phyloP scores from a whole-genome alignment of 2,329 filamentous ascomycete species.

The Epichloe sibirici region DNA sequence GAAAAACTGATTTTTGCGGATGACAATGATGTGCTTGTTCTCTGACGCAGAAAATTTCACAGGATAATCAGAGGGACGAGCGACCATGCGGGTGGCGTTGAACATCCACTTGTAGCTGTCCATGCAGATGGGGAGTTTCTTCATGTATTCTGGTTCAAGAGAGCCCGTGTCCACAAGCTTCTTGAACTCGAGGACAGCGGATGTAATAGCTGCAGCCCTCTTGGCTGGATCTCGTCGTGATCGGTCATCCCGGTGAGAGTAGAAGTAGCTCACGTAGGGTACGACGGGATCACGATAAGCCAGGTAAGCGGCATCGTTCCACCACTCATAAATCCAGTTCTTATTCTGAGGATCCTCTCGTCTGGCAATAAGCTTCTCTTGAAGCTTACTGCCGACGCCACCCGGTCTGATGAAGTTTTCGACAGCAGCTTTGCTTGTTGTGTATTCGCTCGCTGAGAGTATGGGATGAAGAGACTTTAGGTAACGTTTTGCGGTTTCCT shows the following conservation, averaged over 20 bases:
- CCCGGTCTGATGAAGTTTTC: slow-evolving; percentile 82
- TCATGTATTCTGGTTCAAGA: slow-evolving; percentile 97
- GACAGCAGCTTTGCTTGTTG: slow-evolving; percentile 68
- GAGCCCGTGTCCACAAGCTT: slow-evolving; percentile 71
- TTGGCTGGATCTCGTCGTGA: slow-evolving; percentile 78
- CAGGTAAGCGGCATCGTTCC: slow-evolving; percentile 92
- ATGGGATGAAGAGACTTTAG: slow-evolving; percentile 69
- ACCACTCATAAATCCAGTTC: slow-evolving; percentile 98
- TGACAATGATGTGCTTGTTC: slow-evolving; percentile 77
- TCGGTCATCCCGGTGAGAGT: slow-evolving; percentile 91
- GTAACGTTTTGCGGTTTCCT: slow-evolving; percentile 72
- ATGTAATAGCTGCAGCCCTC: slow-evolving; percentile 82
- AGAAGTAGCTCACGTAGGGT: slow-evolving; percentile 98
- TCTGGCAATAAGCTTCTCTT: slow-evolving; percentile 73
- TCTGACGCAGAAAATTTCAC: slow-evolving; percentile 64
- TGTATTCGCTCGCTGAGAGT: slow-evolving; percentile 55
- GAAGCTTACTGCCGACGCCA: slow-evolving; percentile 68
- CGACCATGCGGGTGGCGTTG: slow-evolving; percentile 78
- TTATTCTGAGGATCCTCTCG: slow-evolving; percentile 68
- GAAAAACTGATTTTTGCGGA: slow-evolving; percentile 97
- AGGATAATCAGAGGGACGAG: slow-evolving; percentile 69
- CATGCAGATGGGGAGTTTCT: slow-evolving; percentile 95
- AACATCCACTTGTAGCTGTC: slow-evolving; percentile 99
- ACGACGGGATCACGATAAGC: slow-evolving; percentile 90
- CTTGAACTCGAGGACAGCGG: slow-evolving; percentile 85